Conservation (phyloP, 1,284 basidiomycete species). For the Melampsora occidentalis region DNA sequence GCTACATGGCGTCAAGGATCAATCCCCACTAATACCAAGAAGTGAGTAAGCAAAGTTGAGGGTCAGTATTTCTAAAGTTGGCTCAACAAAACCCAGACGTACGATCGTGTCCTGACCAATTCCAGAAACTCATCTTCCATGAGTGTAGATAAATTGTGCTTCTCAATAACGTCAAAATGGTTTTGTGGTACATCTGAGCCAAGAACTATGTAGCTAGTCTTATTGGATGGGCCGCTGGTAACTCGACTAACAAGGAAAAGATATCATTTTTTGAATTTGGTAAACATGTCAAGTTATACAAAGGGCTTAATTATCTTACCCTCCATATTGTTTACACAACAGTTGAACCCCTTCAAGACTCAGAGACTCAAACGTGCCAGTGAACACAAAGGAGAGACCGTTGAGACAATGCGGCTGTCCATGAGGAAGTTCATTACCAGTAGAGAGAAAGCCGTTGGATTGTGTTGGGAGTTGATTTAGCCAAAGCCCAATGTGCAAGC, state of each 20-base stretch:
- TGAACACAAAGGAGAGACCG: constrained; percentile 86
- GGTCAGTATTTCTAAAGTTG: too few species aligned
- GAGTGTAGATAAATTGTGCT: constrained; percentile 69
- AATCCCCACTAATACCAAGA: too few species aligned
- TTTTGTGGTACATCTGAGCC: constrained; percentile 82
- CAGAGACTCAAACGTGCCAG: constrained; percentile 79
- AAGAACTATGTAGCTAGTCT: constrained; percentile 84
- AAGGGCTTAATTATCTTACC: constrained; percentile 59
- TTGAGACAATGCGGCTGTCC: constrained; percentile 77
- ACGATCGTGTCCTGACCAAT: constrained; percentile 64
- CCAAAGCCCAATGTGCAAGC: too few species aligned
- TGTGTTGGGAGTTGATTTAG: too few species aligned
- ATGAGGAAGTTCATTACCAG: too few species aligned
- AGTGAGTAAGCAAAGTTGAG: too few species aligned
- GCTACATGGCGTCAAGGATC: too few species aligned
- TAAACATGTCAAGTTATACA: not conserved
- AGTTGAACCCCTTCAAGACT: constrained; percentile 83
- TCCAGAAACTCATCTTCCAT: constrained; percentile 84
- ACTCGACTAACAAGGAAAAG: constrained; percentile 64
- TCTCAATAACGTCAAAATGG: constrained; percentile 80
- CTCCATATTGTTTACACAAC: constrained; percentile 87
- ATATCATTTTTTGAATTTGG: not conserved
- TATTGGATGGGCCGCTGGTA: constrained; percentile 79
- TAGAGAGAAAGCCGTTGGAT: too few species aligned
- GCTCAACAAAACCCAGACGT: not conserved